These are phyloP conservation scores for Rhodotorula babjevae DNA, from an alignment of 768 basidiomycete species.

Conservation along the genomic window DNA sequence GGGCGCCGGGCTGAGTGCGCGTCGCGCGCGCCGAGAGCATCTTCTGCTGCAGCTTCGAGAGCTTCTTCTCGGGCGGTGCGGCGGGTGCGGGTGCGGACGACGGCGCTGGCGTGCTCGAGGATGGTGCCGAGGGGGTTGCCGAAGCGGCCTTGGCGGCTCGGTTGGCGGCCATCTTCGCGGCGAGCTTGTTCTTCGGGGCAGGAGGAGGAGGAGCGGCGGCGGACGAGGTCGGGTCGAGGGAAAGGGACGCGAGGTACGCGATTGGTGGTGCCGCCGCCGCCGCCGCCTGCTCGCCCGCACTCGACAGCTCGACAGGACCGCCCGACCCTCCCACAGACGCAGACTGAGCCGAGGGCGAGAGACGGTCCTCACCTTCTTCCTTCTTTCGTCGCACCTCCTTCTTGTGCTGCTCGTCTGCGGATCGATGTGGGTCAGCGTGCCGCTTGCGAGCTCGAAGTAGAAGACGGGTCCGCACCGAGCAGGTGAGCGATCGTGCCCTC, in stretches of 20 bases:
- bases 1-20: background rate
- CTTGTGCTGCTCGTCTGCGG: slow-evolving; percentile 64
- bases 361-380: slow-evolving; percentile 65
- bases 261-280: slow-evolving; percentile 17
- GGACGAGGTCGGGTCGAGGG: background rate
- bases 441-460: too few relatives aligned
- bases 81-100: slow-evolving; percentile 46
- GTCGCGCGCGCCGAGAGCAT: slow-evolving; percentile 13
- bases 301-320: slow-evolving; percentile 12
- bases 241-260: slow-evolving; percentile 28
- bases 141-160: slow-evolving; percentile 35
- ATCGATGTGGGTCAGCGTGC: too few relatives aligned
- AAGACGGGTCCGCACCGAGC: slow-evolving; percentile 55
- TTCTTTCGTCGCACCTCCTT: slow-evolving; percentile 63
- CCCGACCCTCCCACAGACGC: background rate
- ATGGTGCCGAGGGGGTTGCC: slow-evolving; percentile 10
- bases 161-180: slow-evolving; percentile 33
- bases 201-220: background rate
- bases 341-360: slow-evolving; percentile 16
- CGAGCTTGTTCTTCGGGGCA: slow-evolving; percentile 26
- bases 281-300: too few relatives aligned
- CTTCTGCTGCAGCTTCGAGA: slow-evolving; percentile 43
- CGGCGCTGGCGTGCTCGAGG: background rate
- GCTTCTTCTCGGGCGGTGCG: slow-evolving; percentile 17
- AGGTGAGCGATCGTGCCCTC: slow-evolving; percentile 71